phyloP scores from a whole-genome alignment of 2,329 filamentous ascomycete genomes.

The Xylariaceae sp. region DNA sequence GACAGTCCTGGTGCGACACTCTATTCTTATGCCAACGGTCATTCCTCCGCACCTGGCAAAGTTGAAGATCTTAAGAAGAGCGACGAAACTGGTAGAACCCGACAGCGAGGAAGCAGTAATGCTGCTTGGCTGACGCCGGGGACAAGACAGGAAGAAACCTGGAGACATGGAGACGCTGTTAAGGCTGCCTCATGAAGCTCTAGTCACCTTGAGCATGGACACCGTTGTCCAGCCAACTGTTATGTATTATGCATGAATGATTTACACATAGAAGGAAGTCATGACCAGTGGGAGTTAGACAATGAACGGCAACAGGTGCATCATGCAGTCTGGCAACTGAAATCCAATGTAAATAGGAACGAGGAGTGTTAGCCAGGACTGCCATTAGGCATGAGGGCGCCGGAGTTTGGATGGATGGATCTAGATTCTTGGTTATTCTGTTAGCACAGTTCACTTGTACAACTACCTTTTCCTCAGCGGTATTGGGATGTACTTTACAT shows the following conservation, averaged over 20 bases:
- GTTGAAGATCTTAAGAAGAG: conserved; percentile 63
- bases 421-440: conserved; percentile 17
- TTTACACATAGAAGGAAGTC: conserved; percentile 29
- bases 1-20: conserved; percentile 47
- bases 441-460: conserved; percentile 15
- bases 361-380: conserved; percentile 22
- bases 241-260: conserved; percentile 36
- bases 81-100: conserved; percentile 53
- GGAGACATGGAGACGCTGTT: conserved; percentile 61
- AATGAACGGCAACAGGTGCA: conserved; percentile 20
- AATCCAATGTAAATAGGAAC: conserved; percentile 31
- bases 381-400: conserved; percentile 32
- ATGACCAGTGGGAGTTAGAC: conserved; percentile 25
- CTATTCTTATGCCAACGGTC: conserved; percentile 56
- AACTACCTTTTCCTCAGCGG: conserved; percentile 11
- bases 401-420: conserved; percentile 34
- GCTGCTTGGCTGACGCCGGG: conserved; percentile 75
- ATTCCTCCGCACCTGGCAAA: conserved; percentile 43
- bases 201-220: conserved; percentile 6
- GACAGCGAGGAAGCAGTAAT: conserved; percentile 54
- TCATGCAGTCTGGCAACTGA: conserved; percentile 13
- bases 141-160: conserved; percentile 86
- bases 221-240: conserved; percentile 2
- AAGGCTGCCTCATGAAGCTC: conserved; percentile 32
- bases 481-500: conserved; percentile 17